phyloP scores from a whole-genome alignment of 805 yeast species.

The Debaryomyces castellii region DNA sequence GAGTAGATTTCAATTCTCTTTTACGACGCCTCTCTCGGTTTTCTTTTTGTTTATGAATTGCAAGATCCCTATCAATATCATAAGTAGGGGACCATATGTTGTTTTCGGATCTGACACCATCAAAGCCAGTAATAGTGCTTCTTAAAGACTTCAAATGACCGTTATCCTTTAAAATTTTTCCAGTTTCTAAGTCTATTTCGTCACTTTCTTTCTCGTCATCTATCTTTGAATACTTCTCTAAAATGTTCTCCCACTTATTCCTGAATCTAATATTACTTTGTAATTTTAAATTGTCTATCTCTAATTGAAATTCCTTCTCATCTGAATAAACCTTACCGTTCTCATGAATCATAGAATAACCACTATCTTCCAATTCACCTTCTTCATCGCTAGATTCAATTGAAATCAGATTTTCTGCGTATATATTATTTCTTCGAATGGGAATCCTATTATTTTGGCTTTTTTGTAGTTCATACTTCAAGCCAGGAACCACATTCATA shows the following conservation, averaged over 20 bases:
- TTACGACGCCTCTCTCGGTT: slow-evolving; percentile 8
- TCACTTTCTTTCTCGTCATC: slow-evolving; percentile 57
- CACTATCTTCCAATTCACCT: slow-evolving; percentile 7
- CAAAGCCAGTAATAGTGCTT: slow-evolving; percentile 3
- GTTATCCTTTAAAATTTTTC: slow-evolving; percentile 59
- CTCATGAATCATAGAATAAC: slow-evolving; percentile 5
- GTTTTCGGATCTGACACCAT: slow-evolving; percentile 13
- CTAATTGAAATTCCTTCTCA: slow-evolving; percentile 20
- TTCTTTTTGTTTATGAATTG: slow-evolving; percentile 8
- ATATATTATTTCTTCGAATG: background rate
- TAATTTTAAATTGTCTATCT: slow-evolving; percentile 25
- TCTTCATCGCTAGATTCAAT: slow-evolving; percentile 18
- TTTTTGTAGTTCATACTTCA: background rate
- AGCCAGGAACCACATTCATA: background rate
- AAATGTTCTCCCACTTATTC: slow-evolving; percentile 50
- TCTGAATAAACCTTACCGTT: slow-evolving; percentile 2
- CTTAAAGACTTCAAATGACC: slow-evolving; percentile 63
- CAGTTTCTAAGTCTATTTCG: slow-evolving; percentile 62
- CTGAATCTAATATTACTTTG: slow-evolving; percentile 27
- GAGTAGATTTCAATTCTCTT: slow-evolving; percentile 13
- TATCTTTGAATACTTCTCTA: slow-evolving; percentile 49
- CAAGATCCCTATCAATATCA: slow-evolving; percentile 23
- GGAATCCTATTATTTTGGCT: background rate
- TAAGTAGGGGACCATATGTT: slow-evolving; percentile 41
- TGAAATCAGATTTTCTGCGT: slow-evolving; percentile 19